Percentiles rank a stretch among this genome's conserved stretches.
phyloP scores from a whole-genome alignment of 1,284 basidiomycete genomes.

The Meira nashicola region DNA sequence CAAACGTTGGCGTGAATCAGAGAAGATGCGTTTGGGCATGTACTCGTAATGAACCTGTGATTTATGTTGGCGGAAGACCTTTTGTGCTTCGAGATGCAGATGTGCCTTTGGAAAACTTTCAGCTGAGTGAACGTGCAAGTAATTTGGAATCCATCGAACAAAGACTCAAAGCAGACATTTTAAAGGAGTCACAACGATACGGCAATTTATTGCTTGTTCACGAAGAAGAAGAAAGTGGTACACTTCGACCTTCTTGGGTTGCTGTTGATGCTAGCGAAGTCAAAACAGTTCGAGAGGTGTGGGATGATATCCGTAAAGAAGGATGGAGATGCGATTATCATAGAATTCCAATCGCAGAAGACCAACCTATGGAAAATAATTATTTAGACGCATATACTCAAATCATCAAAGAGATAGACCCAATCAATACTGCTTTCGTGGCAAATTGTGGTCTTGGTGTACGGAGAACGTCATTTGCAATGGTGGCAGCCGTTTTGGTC shows the following conservation, averaged over 20 bases:
- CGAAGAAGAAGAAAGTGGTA: conserved; percentile 58
- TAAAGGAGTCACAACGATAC: conserved; percentile 80
- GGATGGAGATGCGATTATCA: conserved; percentile 56
- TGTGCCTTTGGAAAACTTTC: conserved; percentile 73
- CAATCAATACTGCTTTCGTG: conserved; percentile 74
- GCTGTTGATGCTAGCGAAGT: conserved; percentile 79
- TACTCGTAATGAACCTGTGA: conserved; percentile 72
- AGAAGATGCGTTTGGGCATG: conserved; percentile 44
- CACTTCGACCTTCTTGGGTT: conserved; percentile 89
- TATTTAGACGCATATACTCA: conserved; percentile 80
- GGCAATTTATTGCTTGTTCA: conserved; percentile 90
- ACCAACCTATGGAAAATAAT: conserved; percentile 51
- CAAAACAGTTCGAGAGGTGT: conserved; percentile 81
- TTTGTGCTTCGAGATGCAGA: conserved; percentile 92
- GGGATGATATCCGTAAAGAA: conserved; percentile 82
- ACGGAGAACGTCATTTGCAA: conserved; percentile 92
- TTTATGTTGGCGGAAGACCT: conserved; percentile 86
- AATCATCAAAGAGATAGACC: conserved; percentile 76
- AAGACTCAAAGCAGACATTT: conserved; percentile 78
- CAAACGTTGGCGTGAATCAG: background rate
- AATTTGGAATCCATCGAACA: conserved; percentile 93
- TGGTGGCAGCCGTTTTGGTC: conserved; percentile 86
- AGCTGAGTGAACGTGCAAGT: conserved; percentile 82
- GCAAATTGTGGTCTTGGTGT: conserved; percentile 98
- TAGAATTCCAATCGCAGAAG: conserved; percentile 79